phyloP scores from a whole-genome alignment of 306 rosid species.

The Biancaea sappan region DNA sequence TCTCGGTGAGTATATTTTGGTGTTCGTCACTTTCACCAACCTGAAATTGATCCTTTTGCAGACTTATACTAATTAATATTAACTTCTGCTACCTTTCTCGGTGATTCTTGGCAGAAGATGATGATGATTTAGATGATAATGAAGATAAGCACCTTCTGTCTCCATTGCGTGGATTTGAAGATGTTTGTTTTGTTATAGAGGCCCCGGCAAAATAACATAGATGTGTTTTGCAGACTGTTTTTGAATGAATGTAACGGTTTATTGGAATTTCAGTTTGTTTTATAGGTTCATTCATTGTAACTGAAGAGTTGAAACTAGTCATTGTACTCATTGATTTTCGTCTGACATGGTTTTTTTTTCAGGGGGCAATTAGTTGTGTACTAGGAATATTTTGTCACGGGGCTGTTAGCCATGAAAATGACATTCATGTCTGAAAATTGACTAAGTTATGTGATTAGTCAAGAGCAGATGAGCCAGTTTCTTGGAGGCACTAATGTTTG shows the following conservation, averaged over 20 bases:
- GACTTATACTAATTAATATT: slow-evolving; percentile 25
- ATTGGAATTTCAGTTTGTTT: slow-evolving; percentile 28
- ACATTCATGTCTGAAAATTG: slow-evolving; percentile 11
- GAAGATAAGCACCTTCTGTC: slow-evolving; percentile 71
- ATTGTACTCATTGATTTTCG: neutral
- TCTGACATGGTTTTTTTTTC: neutral
- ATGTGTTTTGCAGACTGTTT: slow-evolving; percentile 11
- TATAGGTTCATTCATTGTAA: slow-evolving; percentile 27
- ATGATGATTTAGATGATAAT: slow-evolving; percentile 57
- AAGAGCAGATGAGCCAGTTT: slow-evolving; percentile 22
- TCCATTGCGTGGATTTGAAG: slow-evolving; percentile 45
- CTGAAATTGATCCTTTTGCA: slow-evolving; percentile 16
- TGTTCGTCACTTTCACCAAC: neutral
- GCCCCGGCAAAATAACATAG: slow-evolving; percentile 31
- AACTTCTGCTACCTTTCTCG: slow-evolving; percentile 29
- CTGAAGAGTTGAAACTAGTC: slow-evolving; percentile 19
- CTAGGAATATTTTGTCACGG: neutral
- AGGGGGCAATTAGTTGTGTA: neutral
- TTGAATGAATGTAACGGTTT: slow-evolving; percentile 7
- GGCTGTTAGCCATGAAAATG: slow-evolving; percentile 9
- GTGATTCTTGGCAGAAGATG: slow-evolving; percentile 61
- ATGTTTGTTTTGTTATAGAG: slow-evolving; percentile 64
- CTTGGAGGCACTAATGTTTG: neutral
- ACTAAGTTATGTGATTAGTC: slow-evolving; percentile 18
- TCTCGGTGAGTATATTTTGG: slow-evolving; percentile 58